A percentile compares a stretch with the other conserved stretches of the same genome.
phyloP scores from a whole-genome alignment of 1,139 yeast genomes.

The Sugiyamaella pinicola region DNA sequence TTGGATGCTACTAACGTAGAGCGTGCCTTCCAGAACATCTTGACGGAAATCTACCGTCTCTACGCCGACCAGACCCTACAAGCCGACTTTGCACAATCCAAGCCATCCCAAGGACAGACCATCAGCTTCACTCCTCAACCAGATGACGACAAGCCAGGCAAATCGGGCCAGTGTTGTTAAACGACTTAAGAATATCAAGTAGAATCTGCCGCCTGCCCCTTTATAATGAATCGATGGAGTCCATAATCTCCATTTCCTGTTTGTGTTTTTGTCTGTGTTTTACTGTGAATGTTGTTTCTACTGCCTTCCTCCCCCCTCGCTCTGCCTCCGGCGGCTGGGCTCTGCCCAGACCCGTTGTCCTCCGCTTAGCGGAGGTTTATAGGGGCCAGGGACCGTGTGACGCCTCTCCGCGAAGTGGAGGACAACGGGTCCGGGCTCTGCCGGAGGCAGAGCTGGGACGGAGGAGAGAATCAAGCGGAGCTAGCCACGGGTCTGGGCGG shows the following conservation, averaged over 20 bases:
- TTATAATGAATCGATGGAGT: too few species aligned
- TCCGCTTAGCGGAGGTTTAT: neutral
- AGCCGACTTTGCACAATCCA: conserved; percentile 52
- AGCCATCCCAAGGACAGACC: conserved; percentile 73
- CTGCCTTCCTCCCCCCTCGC: too few species aligned
- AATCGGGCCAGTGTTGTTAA: conserved; percentile 60
- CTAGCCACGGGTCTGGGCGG: conserved; percentile 16
- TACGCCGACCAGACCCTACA: conserved; percentile 54
- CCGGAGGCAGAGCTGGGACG: too few species aligned
- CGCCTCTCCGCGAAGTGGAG: conserved; percentile 7
- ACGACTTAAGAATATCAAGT: neutral
- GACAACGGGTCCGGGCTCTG: too few species aligned
- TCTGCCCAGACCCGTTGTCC: conserved; percentile 6
- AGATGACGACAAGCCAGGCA: conserved; percentile 68
- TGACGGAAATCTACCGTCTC: conserved; percentile 88
- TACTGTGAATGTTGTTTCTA: conserved; percentile 6
- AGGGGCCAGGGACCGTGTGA: too few species aligned
- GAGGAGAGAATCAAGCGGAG: too few species aligned
- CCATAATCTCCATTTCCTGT: conserved; percentile 2
- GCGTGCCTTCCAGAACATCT: conserved; percentile 86
- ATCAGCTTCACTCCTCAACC: conserved; percentile 94
- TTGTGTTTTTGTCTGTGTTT: conserved; percentile 1
- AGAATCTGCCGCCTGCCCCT: neutral
- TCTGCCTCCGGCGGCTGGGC: conserved; percentile 12
- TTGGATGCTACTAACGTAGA: conserved; percentile 94